These are phyloP conservation scores for Termitomyces sp. DNA, from an alignment of 768 basidiomycete genomes.

Conservation along the genomic window DNA sequence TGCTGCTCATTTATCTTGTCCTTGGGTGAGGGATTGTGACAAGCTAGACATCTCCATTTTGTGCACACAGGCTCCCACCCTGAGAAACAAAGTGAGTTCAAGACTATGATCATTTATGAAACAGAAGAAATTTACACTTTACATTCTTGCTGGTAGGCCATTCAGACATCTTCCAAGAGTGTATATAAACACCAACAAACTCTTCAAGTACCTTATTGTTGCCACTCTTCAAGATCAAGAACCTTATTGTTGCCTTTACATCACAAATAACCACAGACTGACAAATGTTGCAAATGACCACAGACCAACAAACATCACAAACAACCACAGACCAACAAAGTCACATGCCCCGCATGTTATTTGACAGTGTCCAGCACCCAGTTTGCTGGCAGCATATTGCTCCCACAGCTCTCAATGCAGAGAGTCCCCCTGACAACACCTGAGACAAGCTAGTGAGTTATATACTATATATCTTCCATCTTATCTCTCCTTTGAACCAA, in stretches of 20 bases:
- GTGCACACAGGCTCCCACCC: constrained; percentile 1
- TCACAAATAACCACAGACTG: too few species aligned
- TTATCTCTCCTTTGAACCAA: too few species aligned
- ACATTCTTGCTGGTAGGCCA: background rate
- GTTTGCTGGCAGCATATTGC: background rate
- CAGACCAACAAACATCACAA: too few species aligned
- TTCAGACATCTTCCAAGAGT: too few species aligned
- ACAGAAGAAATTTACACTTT: background rate
- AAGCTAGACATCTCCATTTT: constrained; percentile 5
- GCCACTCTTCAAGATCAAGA: background rate
- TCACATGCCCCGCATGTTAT: too few species aligned
- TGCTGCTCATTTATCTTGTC: background rate
- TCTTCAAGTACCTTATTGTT: background rate
- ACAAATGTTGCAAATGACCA: too few species aligned
- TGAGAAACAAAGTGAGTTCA: background rate
- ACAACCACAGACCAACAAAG: too few species aligned
- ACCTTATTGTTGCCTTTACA: background rate
- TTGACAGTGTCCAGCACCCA: background rate
- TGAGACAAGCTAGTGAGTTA: too few species aligned
- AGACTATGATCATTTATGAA: background rate
- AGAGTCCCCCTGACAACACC: background rate
- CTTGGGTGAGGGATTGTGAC: background rate
- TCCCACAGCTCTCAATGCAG: background rate
- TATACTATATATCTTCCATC: too few species aligned
- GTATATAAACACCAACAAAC: background rate